Percentiles rank a stretch among this genome's conserved stretches.
Conservation (phyloP, 176 grass and related monocot genomes). For the Zea mays region DNA sequence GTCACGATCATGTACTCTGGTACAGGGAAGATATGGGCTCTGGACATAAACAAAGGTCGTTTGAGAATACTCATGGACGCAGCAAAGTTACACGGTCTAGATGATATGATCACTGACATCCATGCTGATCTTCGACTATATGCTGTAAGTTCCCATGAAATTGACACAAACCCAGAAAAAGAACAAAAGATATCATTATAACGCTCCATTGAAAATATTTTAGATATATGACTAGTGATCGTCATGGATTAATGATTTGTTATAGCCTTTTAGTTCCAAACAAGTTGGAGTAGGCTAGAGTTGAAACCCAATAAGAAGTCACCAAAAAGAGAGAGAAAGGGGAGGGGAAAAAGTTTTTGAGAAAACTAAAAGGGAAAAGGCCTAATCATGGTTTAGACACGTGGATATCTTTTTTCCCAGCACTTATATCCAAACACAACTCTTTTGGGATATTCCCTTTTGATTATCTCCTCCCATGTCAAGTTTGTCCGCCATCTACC, state of each 20-base stretch:
- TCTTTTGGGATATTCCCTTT: too few species aligned
- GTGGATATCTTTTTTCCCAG: too few species aligned
- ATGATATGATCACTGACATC: slow-evolving; percentile 56
- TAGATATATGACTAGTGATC: slow-evolving; percentile 4
- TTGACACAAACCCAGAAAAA: background rate
- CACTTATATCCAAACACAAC: too few species aligned
- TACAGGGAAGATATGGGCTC: slow-evolving; percentile 75
- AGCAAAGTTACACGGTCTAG: slow-evolving; percentile 60
- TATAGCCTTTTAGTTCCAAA: too few species aligned
- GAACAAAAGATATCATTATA: background rate
- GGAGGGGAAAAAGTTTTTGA: too few species aligned
- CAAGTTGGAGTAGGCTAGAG: too few species aligned
- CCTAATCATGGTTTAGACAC: too few species aligned
- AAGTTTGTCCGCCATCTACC: too few species aligned
- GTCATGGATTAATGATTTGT: slow-evolving; percentile 12
- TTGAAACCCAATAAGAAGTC: too few species aligned
- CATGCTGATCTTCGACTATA: slow-evolving; percentile 84
- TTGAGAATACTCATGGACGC: slow-evolving; percentile 85
- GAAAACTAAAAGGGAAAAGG: too few species aligned
- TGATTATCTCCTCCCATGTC: too few species aligned
- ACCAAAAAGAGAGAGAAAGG: too few species aligned
- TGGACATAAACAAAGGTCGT: slow-evolving; percentile 92
- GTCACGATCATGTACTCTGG: slow-evolving; percentile 26
- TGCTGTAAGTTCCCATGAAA: slow-evolving; percentile 61
- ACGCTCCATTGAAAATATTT: slow-evolving; percentile 35